phyloP scores from a whole-genome alignment of 2,329 filamentous ascomycete species.

The Rutstroemia sp. region DNA sequence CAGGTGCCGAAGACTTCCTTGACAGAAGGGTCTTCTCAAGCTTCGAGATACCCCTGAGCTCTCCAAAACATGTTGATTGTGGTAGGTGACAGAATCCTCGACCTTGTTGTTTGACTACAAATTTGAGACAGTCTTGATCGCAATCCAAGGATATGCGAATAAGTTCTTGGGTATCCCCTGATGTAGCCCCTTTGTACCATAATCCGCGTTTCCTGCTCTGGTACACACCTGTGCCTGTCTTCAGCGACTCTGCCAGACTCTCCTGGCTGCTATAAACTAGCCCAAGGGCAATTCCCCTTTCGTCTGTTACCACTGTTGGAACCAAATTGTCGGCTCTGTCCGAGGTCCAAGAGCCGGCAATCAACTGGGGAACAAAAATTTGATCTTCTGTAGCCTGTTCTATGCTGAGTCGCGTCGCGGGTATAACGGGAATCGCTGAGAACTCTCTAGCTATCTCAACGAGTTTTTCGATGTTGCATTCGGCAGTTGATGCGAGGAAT shows the following conservation, averaged over 20 bases:
- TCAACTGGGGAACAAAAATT: slow-evolving; percentile 61
- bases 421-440: slow-evolving; percentile 62
- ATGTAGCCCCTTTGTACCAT: slow-evolving; percentile 95
- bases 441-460: slow-evolving; percentile 19
- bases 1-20: slow-evolving; percentile 74
- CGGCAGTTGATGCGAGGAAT: slow-evolving; percentile 17
- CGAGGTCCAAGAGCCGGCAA: slow-evolving; percentile 69
- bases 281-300: slow-evolving; percentile 75
- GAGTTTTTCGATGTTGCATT: slow-evolving; percentile 15
- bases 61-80: slow-evolving; percentile 87
- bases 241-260: slow-evolving; percentile 79
- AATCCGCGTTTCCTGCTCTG: slow-evolving; percentile 91
- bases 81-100: slow-evolving; percentile 88
- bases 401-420: slow-evolving; percentile 62
- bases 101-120: slow-evolving; percentile 83
- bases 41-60: slow-evolving; percentile 70
- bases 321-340: slow-evolving; percentile 80
- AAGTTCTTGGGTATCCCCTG: slow-evolving; percentile 87
- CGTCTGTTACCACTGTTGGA: slow-evolving; percentile 85
- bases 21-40: slow-evolving; percentile 81
- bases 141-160: slow-evolving; percentile 82
- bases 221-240: slow-evolving; percentile 75
- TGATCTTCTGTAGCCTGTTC: slow-evolving; percentile 49
- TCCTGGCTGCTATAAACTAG: slow-evolving; percentile 92
- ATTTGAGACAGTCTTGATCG: slow-evolving; percentile 86